Evolutionary conservation across 345 rosid genomes (phyloP).

Genomic region (Citropsis articulata): DNA sequence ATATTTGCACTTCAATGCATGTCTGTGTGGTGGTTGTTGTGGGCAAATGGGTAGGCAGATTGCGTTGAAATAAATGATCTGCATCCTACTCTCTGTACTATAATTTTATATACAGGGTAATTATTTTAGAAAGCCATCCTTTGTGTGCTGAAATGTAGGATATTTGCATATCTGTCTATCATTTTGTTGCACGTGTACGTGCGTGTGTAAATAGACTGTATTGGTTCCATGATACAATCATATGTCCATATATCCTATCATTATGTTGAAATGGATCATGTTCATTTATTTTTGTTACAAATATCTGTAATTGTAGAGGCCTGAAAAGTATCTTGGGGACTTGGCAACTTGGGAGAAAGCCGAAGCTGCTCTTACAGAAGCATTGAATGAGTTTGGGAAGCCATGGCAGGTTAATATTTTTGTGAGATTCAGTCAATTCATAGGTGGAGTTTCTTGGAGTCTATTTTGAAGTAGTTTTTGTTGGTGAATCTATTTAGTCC

Average conservation of each 20-base stretch:
- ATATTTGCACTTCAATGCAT: neutral
- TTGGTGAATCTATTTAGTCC: neutral
- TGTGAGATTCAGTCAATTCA: neutral
- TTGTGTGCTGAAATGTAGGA: neutral
- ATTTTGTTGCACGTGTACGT: neutral
- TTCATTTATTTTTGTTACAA: neutral
- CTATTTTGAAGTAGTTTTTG: neutral
- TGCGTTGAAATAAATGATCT: neutral
- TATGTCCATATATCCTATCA: neutral
- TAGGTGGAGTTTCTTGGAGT: neutral
- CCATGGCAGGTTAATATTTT: slow-evolving; percentile 65
- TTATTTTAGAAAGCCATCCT: neutral
- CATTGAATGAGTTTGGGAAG: slow-evolving; percentile 74
- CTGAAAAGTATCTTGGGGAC: slow-evolving; percentile 87
- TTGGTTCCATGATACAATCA: neutral
- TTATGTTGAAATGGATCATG: neutral
- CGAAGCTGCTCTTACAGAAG: slow-evolving; percentile 77
- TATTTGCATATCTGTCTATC: neutral
- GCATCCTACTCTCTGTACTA: neutral
- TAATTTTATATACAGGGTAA: neutral
- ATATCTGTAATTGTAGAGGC: slow-evolving; percentile 57
- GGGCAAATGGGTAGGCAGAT: neutral
- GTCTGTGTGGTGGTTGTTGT: neutral
- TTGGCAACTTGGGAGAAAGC: slow-evolving; percentile 85
- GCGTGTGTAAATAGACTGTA: neutral